Conservation (phyloP, 176 grass and related monocot genomes). For the Dendrocalamus sinicus region DNA sequence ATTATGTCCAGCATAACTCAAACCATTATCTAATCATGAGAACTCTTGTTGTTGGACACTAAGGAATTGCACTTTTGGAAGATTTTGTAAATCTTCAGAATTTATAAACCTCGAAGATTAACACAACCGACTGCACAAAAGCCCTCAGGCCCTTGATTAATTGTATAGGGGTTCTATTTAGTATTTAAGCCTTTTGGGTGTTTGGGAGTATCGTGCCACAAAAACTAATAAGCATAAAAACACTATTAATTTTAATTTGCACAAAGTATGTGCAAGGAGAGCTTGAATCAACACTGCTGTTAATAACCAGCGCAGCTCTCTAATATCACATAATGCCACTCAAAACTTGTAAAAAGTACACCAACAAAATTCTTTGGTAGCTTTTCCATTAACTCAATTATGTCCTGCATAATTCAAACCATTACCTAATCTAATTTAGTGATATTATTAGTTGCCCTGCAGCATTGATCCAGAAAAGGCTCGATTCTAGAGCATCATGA, state of each 20-base stretch:
- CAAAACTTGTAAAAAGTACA: neutral
- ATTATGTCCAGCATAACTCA: neutral
- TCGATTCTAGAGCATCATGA: neutral
- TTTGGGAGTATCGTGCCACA: neutral
- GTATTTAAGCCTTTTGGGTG: neutral
- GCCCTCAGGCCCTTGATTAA: neutral
- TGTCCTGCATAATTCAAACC: neutral
- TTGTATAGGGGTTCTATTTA: constrained; percentile 1
- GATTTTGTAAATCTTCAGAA: neutral
- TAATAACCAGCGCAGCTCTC: neutral
- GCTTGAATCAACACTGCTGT: neutral
- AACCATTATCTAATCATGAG: neutral
- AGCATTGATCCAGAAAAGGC: neutral
- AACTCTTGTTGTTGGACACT: neutral
- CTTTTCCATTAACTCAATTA: neutral
- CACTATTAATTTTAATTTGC: neutral
- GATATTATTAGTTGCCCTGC: neutral
- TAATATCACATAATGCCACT: neutral
- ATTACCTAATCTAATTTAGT: neutral
- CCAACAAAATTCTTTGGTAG: neutral
- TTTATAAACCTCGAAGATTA: neutral
- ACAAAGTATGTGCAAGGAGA: neutral
- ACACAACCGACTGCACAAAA: neutral
- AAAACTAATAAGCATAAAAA: neutral
- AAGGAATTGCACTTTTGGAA: neutral